Conservation (phyloP, 2,329 filamentous ascomycete species). For the Stagonosporopsis vannaccii region DNA sequence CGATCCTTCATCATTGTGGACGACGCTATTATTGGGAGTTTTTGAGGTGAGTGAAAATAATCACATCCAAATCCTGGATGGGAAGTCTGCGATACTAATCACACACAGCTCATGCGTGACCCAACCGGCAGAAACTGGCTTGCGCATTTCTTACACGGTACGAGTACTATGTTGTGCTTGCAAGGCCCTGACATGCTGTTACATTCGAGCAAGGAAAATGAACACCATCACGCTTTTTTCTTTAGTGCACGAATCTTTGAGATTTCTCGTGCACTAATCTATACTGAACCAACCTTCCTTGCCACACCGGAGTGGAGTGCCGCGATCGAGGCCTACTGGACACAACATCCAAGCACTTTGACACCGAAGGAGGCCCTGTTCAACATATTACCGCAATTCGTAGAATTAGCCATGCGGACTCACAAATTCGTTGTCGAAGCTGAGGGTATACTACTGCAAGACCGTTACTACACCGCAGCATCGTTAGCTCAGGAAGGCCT, state of each 20-base stretch:
- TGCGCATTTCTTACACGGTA: constrained; percentile 38
- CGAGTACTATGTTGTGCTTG: constrained; percentile 34
- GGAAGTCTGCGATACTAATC: not conserved
- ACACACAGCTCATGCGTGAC: constrained; percentile 36
- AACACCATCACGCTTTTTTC: constrained; percentile 32
- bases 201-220: not conserved
- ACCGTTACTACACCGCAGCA: not conserved
- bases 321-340: constrained; percentile 30
- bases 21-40: constrained; percentile 34
- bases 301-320: constrained; percentile 26
- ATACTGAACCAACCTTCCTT: constrained; percentile 33
- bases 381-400: constrained; percentile 32
- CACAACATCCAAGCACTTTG: constrained; percentile 16
- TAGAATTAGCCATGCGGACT: constrained; percentile 29
- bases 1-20: constrained; percentile 33
- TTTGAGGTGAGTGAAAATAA: constrained; percentile 29
- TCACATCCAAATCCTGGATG: not conserved
- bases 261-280: constrained; percentile 36
- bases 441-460: not conserved
- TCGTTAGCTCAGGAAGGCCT: constrained; percentile 31
- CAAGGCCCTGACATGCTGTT: constrained; percentile 24
- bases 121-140: constrained; percentile 36
- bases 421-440: constrained; percentile 5
- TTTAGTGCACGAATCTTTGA: constrained; percentile 38
- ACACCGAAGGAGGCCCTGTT: constrained; percentile 38